A percentile compares a stretch with the other conserved stretches of the same genome.
Evolutionary conservation across 1,284 basidiomycete species (phyloP).

Genomic region (Cryptococcus jaspeensis): DNA sequence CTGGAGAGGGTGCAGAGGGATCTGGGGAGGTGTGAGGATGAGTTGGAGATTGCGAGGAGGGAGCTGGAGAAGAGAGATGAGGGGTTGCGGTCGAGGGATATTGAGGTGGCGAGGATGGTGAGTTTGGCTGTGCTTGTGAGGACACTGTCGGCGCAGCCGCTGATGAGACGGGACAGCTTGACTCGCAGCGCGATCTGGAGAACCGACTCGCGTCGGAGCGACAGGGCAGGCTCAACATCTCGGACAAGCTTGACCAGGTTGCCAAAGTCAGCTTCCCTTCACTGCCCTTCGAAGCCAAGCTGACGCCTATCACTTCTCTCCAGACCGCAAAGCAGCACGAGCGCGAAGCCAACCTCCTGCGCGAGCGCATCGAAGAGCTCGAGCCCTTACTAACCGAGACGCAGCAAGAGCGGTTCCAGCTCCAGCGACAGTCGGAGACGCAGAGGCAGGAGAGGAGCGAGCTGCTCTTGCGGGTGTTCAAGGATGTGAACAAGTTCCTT

Average conservation of each 20-base stretch:
- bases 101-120: constrained; percentile 65
- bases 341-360: constrained; percentile 61
- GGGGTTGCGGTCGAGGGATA: constrained; percentile 65
- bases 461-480: constrained; percentile 84
- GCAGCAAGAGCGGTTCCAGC: constrained; percentile 67
- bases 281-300: not conserved
- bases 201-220: constrained; percentile 74
- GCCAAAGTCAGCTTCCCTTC: constrained; percentile 53
- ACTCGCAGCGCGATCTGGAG: constrained; percentile 74
- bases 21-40: constrained; percentile 73
- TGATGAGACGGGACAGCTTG: constrained; percentile 53
- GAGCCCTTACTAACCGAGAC: constrained; percentile 81
- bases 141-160: not conserved
- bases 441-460: constrained; percentile 91
- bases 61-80: constrained; percentile 70
- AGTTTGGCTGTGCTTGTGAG: constrained; percentile 18
- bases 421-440: constrained; percentile 79
- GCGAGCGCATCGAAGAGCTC: constrained; percentile 66
- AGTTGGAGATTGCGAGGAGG: constrained; percentile 68
- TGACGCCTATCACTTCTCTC: not conserved
- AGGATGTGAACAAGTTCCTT: constrained; percentile 91
- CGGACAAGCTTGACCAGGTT: constrained; percentile 78
- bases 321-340: constrained; percentile 63
- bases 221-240: constrained; percentile 74
- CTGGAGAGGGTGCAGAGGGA: constrained; percentile 85